Base-by-base conservation (phyloP, 2,329 filamentous ascomycete genomes). In the Cadophora gregata region DNA sequence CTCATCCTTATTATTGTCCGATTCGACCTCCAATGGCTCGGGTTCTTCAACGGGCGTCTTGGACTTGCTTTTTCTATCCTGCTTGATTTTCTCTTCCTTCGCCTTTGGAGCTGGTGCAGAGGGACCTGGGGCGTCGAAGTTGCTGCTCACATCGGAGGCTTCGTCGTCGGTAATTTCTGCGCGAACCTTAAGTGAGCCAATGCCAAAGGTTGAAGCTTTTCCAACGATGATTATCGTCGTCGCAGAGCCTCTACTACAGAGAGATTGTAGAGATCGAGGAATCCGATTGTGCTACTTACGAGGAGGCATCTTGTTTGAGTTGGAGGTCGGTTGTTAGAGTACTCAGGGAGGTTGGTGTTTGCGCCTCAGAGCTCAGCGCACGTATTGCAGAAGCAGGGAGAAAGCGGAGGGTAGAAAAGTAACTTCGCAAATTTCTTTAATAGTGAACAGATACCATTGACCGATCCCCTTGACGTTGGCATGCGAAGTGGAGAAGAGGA, bases 81-180 rank as follows among this genome's bases (percentile, higher is more conserved):
- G 8, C 12, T 58, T 68, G 19, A 45, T 56, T 29, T 67, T 71
- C 77, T 1, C 74, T 81, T 14, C n/a, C 42, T 59, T 64, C 5
- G 59, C 55, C 31, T 58, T 58, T 19, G 33, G 31, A n/a, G 38
- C 38, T 60, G 58, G 38, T 24, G 21, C 42, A 27, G 47, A 10
- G 7, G 53, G 14, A 14, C 29, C 31, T 19, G 31, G 62, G 29
- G 48, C 56, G n/a, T 45, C 51, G 45, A 45, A 55, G 78, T 78
- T 5, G 76, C 78, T 58, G 74, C 81, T 66, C 66, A 74, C n/a
- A 53, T 75, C 74, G 72, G 80, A 74, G 72, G 73, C 72, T 67
- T 70, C 76, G 67, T 75, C 71, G 21, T 74, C 74, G 62, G 64
- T 70, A 25, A 75, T 68, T 74, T 75, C 74, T 76, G 61, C 59